Evolutionary conservation across 1,284 basidiomycete species (phyloP).

Genomic region (Austroboletus niveus): DNA sequence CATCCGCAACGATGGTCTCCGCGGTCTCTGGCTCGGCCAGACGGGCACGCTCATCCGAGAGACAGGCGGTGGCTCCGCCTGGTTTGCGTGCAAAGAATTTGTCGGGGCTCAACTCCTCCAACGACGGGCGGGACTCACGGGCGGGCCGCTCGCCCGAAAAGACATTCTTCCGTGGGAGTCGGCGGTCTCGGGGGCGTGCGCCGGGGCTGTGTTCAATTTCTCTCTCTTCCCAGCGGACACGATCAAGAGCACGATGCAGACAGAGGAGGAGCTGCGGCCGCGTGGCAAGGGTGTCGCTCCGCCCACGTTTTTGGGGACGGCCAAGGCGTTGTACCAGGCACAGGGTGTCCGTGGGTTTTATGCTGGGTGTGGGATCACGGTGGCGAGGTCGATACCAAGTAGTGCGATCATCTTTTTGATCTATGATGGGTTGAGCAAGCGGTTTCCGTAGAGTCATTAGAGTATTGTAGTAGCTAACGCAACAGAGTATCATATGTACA

Average conservation of each 20-base stretch:
- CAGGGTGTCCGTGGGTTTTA: slow-evolving; percentile 88
- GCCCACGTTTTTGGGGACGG: slow-evolving; percentile 70
- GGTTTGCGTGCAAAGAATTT: slow-evolving; percentile 90
- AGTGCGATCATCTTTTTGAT: slow-evolving; percentile 91
- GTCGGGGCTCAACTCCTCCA: slow-evolving; percentile 60
- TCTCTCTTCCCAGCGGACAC: slow-evolving; percentile 91
- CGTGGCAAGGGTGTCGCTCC: slow-evolving; percentile 32
- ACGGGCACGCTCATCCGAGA: slow-evolving; percentile 94
- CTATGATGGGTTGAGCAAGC: slow-evolving; percentile 72
- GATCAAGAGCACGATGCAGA: slow-evolving; percentile 95
- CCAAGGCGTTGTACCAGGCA: slow-evolving; percentile 69
- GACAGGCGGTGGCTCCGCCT: slow-evolving; percentile 87
- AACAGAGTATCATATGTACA: too few relatives aligned
- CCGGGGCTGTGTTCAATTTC: slow-evolving; percentile 86
- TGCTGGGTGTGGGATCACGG: slow-evolving; percentile 94
- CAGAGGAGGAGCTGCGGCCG: slow-evolving; percentile 83
- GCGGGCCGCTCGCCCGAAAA: slow-evolving; percentile 24
- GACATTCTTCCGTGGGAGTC: slow-evolving; percentile 78
- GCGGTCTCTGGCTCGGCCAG: slow-evolving; percentile 94
- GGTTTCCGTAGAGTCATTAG: slow-evolving; percentile 42
- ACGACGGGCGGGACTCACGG: slow-evolving; percentile 34
- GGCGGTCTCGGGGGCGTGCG: slow-evolving; percentile 81
- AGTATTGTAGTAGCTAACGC: background rate
- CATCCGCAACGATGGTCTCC: slow-evolving; percentile 67
- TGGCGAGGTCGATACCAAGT: slow-evolving; percentile 83